phyloP scores from a whole-genome alignment of 306 rosid species.

The Carpinus fangiana region DNA sequence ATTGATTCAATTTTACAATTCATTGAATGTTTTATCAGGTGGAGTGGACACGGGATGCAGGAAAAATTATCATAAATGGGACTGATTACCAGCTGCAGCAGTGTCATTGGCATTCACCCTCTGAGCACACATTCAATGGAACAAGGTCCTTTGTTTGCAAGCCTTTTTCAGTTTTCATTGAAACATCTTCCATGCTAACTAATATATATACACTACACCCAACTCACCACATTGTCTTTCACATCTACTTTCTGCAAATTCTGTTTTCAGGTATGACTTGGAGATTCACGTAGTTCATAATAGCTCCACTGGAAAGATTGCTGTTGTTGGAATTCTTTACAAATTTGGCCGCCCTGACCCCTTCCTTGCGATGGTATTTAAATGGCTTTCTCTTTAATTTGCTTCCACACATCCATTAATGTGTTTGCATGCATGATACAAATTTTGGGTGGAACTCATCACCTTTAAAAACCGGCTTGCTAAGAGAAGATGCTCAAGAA shows the following conservation, averaged over 20 bases:
- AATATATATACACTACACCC: background rate
- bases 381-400: conserved; percentile 1
- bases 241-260: background rate
- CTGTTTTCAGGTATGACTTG: conserved; percentile 49
- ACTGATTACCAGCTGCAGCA: conserved; percentile 50
- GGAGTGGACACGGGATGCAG: conserved; percentile 63
- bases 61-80: conserved; percentile 57
- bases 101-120: conserved; percentile 85
- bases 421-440: background rate
- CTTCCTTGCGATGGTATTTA: conserved; percentile 60
- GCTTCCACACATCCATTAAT: background rate
- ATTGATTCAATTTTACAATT: background rate
- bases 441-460: too few relatives aligned
- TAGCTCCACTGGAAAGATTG: conserved; percentile 39
- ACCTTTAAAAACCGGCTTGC: too few relatives aligned
- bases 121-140: conserved; percentile 78
- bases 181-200: background rate
- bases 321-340: conserved; percentile 64
- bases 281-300: conserved; percentile 64
- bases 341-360: conserved; percentile 58
- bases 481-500: too few relatives aligned
- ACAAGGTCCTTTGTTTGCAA: conserved; percentile 39
- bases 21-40: conserved; percentile 42
- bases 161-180: background rate
- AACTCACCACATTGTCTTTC: background rate